A percentile compares a stretch with the other conserved stretches of the same genome.
phyloP scores from a whole-genome alignment of 331 rosid species.

The Cucumis variabilis region DNA sequence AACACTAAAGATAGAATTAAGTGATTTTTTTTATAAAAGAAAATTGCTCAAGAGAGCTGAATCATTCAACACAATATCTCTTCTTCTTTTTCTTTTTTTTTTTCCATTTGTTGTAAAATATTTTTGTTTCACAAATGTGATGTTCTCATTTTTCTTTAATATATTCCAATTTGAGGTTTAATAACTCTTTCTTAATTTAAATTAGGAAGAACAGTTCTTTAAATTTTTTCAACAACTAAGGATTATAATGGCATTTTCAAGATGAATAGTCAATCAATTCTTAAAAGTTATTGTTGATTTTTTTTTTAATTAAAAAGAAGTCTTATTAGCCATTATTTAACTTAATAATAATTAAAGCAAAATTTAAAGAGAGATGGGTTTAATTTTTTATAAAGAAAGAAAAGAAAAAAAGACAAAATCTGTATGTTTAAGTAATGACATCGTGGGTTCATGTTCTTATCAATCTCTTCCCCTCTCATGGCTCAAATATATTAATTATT shows the following conservation, averaged over 20 bases:
- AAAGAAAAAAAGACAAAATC: background rate
- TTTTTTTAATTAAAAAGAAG: too few relatives aligned
- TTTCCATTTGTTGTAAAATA: background rate
- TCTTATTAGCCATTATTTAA: background rate
- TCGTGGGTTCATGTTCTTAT: constrained; percentile 29
- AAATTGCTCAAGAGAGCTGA: background rate
- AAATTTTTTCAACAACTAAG: background rate
- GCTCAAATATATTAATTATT: background rate
- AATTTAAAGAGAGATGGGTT: background rate
- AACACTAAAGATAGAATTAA: background rate
- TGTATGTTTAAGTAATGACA: constrained; percentile 2
- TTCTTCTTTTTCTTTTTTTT: background rate
- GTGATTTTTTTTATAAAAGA: background rate
- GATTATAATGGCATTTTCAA: too few relatives aligned
- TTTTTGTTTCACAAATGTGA: background rate
- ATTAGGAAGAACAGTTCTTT: background rate
- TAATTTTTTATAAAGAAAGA: too few relatives aligned
- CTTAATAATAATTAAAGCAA: background rate
- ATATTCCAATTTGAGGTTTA: constrained; percentile 10
- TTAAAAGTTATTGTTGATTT: background rate
- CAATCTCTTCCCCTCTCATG: background rate
- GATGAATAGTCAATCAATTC: background rate
- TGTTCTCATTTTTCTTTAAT: background rate
- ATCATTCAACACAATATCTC: background rate
- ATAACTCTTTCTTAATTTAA: background rate